Base-by-base conservation (phyloP, 139 green algal species). In the Trebouxia sp. region DNA sequence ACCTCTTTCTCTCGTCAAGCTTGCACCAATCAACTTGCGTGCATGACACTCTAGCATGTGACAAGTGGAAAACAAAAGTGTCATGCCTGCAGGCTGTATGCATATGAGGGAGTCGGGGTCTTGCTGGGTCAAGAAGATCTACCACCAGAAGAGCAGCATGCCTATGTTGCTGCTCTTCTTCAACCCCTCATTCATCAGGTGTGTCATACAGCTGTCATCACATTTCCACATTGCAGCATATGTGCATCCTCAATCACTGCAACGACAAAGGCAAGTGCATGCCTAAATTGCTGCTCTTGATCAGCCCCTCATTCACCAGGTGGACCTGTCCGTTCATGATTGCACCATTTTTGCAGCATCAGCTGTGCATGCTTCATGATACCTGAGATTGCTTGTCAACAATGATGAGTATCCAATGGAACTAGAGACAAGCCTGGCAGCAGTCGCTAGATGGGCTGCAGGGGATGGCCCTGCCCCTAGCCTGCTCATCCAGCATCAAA, bases 41-140 rank as follows among this genome's bases (percentile, higher is more conserved):
- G n/a, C n/a, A n/a, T n/a, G n/a, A n/a, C n/a, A n/a, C n/a, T n/a
- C n/a, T n/a, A n/a, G n/a, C n/a, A n/a, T n/a, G n/a, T n/a, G n/a
- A n/a, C n/a, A n/a, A n/a, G n/a, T n/a, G n/a, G n/a, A 65, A n/a
- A 9, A n/a, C 65, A 75, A 41, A 3, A 75, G 12, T 26, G 51
- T 6, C 38, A 28, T 65, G 28, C 5, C 28, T 70, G 75, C 83
- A 85, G 94, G 53, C 85, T 98, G 84, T 97, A 97, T 79, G 90
- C 92, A 41, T 97, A 96, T 85, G 94, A 98, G 79, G 91, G 93
- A 0, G 91, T 92, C 26, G 94, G 94, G 20, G 79, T 95, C 79
- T 86, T 98, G 82, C 50, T 97, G 79, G 92, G 93, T 1, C 87
- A 91, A 58, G 94, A 96, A 42, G 90, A 95, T 12, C 37, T 97